phyloP scores from a whole-genome alignment of 164 flowering plant genomes.

The Sextonia rubra region DNA sequence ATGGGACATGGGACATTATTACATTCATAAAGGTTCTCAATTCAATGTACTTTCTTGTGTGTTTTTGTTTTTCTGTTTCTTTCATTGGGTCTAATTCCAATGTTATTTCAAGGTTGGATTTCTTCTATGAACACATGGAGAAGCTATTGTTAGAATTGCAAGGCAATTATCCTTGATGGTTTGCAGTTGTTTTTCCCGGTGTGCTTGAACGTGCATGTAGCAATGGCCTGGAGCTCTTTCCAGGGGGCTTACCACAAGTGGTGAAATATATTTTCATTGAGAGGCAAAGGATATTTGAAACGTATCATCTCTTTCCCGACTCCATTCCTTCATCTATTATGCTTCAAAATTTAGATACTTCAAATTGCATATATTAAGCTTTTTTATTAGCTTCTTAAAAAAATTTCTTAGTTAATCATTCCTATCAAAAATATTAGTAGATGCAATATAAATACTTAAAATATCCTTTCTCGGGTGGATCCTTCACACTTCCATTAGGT shows the following conservation, averaged over 20 bases:
- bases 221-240: conserved; percentile 1
- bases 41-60: background rate
- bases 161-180: background rate
- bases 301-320: background rate
- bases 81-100: background rate
- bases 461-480: too few species aligned
- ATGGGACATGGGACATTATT: conserved; percentile 26
- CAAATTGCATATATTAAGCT: too few species aligned
- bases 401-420: too few species aligned
- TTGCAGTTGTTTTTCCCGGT: background rate
- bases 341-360: background rate
- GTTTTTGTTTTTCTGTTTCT: background rate
- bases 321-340: background rate
- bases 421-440: too few species aligned
- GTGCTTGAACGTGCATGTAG: background rate
- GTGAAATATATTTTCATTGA: background rate
- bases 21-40: conserved; percentile 28
- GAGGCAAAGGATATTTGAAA: background rate
- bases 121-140: background rate
- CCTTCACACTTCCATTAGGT: too few species aligned
- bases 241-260: background rate
- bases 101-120: background rate
- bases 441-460: too few species aligned
- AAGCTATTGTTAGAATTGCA: background rate
- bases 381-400: too few species aligned